These are phyloP conservation scores for Fusarium sp. DNA, from an alignment of 2,329 filamentous ascomycete species.

Conservation along the genomic window DNA sequence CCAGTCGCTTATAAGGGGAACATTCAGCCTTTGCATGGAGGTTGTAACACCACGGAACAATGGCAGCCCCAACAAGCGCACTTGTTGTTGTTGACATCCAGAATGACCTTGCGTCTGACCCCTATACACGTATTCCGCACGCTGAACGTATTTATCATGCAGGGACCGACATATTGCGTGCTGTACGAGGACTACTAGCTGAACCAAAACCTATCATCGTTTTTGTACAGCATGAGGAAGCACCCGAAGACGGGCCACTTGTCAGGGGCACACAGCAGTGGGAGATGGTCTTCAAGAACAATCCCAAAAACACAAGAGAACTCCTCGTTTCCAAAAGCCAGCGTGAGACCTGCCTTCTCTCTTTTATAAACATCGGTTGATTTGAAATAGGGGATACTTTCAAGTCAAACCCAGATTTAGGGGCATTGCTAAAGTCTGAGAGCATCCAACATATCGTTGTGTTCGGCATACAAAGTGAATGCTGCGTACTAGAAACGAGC, in stretches of 20 bases:
- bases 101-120: conserved; percentile 13
- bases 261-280: conserved; percentile 15
- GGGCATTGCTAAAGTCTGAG: not conserved
- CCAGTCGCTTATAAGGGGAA: not conserved
- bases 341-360: not conserved
- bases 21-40: not conserved
- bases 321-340: conserved; percentile 10
- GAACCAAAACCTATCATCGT: conserved; percentile 4
- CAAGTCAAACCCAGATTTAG: conserved; percentile 14
- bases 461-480: conserved; percentile 31
- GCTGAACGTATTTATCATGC: conserved; percentile 8
- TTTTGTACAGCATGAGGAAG: conserved; percentile 31
- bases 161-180: conserved; percentile 5
- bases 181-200: not conserved
- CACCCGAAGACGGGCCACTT: conserved; percentile 5
- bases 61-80: conserved; percentile 2
- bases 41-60: not conserved
- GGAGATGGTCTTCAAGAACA: conserved; percentile 11
- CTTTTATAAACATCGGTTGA: not conserved
- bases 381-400: conserved; percentile 15
- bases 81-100: conserved; percentile 31
- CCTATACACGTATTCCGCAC: conserved; percentile 10
- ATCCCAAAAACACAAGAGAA: not conserved
- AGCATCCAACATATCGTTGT: conserved; percentile 17
- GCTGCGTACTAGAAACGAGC: conserved; percentile 25